phyloP scores from a whole-genome alignment of 768 basidiomycete genomes.

The Lentinula edodes region DNA sequence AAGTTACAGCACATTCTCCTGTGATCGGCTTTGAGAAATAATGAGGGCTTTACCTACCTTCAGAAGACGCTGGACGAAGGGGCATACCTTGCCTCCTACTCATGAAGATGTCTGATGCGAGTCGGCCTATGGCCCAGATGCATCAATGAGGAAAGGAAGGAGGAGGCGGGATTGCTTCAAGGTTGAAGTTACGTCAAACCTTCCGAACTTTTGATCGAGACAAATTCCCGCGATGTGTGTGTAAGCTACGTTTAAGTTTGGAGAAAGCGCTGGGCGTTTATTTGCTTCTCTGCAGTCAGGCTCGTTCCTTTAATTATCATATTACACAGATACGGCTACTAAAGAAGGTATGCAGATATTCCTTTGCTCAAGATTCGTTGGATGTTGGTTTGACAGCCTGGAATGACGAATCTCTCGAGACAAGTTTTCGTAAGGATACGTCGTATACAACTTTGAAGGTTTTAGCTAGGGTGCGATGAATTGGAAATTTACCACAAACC shows the following conservation, averaged over 20 bases:
- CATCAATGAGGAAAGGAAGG: conserved; percentile 4
- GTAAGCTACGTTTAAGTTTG: too few relatives aligned
- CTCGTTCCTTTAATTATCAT: background rate
- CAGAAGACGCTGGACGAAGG: conserved; percentile 64
- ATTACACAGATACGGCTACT: background rate
- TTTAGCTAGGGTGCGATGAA: conserved; percentile 4
- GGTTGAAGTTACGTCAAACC: conserved; percentile 3
- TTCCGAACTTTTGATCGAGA: conserved; percentile 3
- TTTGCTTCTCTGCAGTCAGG: background rate
- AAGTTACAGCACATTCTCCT: conserved; percentile 12
- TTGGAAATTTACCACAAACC: conserved; percentile 33
- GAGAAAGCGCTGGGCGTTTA: background rate
- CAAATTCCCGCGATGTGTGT: conserved; percentile 4
- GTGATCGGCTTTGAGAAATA: conserved; percentile 10
- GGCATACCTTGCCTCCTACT: conserved; percentile 59
- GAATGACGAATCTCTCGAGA: background rate
- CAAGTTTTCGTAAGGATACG: conserved; percentile 69
- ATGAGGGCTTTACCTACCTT: conserved; percentile 47
- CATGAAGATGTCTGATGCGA: conserved; percentile 31
- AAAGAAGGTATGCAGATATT: background rate
- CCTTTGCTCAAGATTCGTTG: background rate
- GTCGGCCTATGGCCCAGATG: conserved; percentile 3
- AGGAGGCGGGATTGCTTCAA: conserved; percentile 2
- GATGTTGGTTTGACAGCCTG: conserved; percentile 15
- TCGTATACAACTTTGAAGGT: conserved; percentile 69